Evolutionary conservation across 2,329 filamentous ascomycete species (phyloP).

Genomic region (Neonectria magnoliae): DNA sequence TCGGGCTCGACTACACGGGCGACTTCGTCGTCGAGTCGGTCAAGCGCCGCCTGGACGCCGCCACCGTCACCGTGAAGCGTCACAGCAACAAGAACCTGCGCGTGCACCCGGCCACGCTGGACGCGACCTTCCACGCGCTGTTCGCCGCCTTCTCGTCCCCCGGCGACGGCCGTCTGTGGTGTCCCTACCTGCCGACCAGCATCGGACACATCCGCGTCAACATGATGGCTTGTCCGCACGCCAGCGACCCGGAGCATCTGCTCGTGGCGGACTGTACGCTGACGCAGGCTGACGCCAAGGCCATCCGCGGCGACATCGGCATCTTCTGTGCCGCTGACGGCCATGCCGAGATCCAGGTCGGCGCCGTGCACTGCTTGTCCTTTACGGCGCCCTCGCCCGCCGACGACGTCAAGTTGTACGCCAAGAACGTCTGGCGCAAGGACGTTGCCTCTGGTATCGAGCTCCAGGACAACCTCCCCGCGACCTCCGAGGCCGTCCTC

Average conservation of each 20-base stretch:
- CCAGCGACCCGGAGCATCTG: background rate
- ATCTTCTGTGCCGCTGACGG: background rate
- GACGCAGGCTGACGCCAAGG: background rate
- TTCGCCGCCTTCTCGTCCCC: slow-evolving; percentile 8
- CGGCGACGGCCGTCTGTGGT: slow-evolving; percentile 4
- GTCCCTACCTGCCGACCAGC: slow-evolving; percentile 1
- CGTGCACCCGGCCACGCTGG: slow-evolving; percentile 21
- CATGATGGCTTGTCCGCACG: background rate
- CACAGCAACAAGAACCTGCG: slow-evolving; percentile 8
- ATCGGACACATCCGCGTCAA: slow-evolving; percentile 8
- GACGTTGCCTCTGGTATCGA: background rate
- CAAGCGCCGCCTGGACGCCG: slow-evolving; percentile 20
- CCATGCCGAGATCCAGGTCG: background rate
- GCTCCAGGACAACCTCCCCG: background rate
- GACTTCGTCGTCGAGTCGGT: slow-evolving; percentile 12
- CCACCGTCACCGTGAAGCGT: background rate
- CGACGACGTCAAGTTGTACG: background rate
- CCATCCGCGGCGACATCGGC: background rate
- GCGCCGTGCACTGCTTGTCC: background rate
- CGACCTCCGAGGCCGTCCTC: background rate
- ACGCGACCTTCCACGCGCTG: slow-evolving; percentile 3
- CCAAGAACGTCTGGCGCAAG: background rate
- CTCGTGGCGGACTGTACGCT: background rate
- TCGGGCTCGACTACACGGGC: slow-evolving; percentile 8
- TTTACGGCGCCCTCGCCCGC: background rate